Conservation (phyloP, 129 eudicot species). For the Flaveria trinervia region DNA sequence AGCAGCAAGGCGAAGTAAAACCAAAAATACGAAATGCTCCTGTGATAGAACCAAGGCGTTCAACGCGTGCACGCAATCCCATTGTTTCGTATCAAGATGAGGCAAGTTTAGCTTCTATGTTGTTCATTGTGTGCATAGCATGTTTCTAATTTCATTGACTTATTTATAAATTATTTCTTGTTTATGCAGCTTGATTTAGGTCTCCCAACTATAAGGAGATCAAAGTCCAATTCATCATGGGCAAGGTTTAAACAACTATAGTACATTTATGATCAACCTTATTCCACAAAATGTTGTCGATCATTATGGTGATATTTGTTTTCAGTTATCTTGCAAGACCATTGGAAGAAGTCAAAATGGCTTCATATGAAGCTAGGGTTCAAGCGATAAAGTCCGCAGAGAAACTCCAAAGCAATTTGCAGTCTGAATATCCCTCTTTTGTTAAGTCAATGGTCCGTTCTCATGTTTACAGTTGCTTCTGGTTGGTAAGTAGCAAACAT, state of each 20-base stretch:
- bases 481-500: slow-evolving; percentile 66
- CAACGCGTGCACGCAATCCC: slow-evolving; percentile 69
- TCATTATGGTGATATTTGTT: slow-evolving; percentile 15
- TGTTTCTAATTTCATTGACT: neutral
- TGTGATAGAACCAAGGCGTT: slow-evolving; percentile 69
- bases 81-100: slow-evolving; percentile 66
- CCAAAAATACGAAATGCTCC: slow-evolving; percentile 35
- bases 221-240: slow-evolving; percentile 61
- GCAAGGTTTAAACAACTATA: slow-evolving; percentile 47
- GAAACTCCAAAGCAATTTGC: slow-evolving; percentile 63
- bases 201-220: slow-evolving; percentile 53
- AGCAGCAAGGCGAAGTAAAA: slow-evolving; percentile 52
- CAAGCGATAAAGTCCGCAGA: slow-evolving; percentile 55
- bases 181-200: slow-evolving; percentile 56
- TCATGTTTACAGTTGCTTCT: slow-evolving; percentile 91
- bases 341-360: slow-evolving; percentile 61
- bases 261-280: neutral
- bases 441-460: slow-evolving; percentile 85
- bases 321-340: slow-evolving; percentile 74
- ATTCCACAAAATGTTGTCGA: neutral
- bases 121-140: neutral
- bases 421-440: slow-evolving; percentile 63
- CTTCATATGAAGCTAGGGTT: slow-evolving; percentile 54
- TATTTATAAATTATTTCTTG: slow-evolving; percentile 6
- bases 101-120: slow-evolving; percentile 41